A percentile compares a stretch with the other conserved stretches of the same genome.
Conservation (phyloP, 306 rosid genomes). For the Cajanus cajan region DNA sequence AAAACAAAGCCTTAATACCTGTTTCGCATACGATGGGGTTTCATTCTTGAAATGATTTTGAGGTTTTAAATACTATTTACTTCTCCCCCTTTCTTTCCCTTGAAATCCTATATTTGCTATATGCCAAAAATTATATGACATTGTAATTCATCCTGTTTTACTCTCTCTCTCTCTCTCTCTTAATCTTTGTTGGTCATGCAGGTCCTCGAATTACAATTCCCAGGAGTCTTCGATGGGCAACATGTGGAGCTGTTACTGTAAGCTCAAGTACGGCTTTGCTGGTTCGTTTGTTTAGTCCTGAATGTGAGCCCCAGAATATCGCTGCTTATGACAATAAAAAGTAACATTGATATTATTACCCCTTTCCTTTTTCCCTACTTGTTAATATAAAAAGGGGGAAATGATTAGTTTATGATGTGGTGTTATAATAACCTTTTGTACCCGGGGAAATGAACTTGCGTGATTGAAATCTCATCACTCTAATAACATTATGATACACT, state of each 20-base stretch:
- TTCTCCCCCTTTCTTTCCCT: not conserved
- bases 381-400: not conserved
- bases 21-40: not conserved
- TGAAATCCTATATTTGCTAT: not conserved
- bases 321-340: conserved; percentile 83
- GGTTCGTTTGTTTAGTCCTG: conserved; percentile 85
- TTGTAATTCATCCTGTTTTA: not conserved
- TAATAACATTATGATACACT: not conserved
- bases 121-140: not conserved
- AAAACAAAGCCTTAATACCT: not conserved
- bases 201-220: conserved; percentile 88
- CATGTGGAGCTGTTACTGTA: conserved; percentile 74
- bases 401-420: not conserved
- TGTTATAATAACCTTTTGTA: not conserved
- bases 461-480: not conserved
- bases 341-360: conserved; percentile 17
- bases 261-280: conserved; percentile 83
- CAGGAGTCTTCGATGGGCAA: conserved; percentile 87
- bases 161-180: not conserved
- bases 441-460: not conserved
- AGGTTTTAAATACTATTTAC: not conserved
- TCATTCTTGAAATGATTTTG: conserved; percentile 1
- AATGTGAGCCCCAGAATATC: conserved; percentile 96
- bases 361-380: not conserved
- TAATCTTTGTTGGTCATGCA: conserved; percentile 34